phyloP scores from a whole-genome alignment of 768 basidiomycete species.

The Mycena galericulata region DNA sequence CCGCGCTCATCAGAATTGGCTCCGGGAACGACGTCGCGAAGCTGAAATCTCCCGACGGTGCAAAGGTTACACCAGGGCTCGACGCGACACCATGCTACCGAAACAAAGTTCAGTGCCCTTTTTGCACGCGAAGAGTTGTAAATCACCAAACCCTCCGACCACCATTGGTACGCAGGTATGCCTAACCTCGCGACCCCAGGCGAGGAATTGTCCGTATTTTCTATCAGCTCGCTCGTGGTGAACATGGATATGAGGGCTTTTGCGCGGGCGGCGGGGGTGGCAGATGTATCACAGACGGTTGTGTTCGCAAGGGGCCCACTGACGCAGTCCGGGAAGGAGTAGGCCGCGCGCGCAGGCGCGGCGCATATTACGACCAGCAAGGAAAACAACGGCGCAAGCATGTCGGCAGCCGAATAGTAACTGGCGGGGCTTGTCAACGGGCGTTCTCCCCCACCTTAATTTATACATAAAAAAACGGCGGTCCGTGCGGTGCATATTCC shows the following conservation, averaged over 20 bases:
- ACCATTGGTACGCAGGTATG: slow-evolving; percentile 70
- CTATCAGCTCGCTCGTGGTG: slow-evolving; percentile 62
- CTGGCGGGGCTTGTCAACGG: background rate
- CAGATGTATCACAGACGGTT: slow-evolving; percentile 60
- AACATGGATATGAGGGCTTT: slow-evolving; percentile 61
- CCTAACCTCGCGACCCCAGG: slow-evolving; percentile 67
- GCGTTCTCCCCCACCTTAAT: background rate
- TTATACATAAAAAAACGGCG: background rate
- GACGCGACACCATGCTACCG: slow-evolving; percentile 65
- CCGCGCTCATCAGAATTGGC: slow-evolving; percentile 65
- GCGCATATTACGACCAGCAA: background rate
- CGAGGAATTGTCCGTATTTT: slow-evolving; percentile 61
- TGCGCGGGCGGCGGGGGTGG: slow-evolving; percentile 59
- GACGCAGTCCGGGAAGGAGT: slow-evolving; percentile 62
- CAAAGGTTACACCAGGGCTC: slow-evolving; percentile 65
- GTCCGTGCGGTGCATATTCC: background rate
- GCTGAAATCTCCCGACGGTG: slow-evolving; percentile 62
- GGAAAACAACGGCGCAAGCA: background rate
- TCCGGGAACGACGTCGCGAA: slow-evolving; percentile 71
- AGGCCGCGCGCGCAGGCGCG: slow-evolving; percentile 33
- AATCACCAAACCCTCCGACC: slow-evolving; percentile 71
- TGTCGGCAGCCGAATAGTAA: background rate
- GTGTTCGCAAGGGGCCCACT: slow-evolving; percentile 58
- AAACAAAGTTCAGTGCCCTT: background rate
- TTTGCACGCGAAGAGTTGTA: background rate